These are phyloP conservation scores for Sphagnum magellanicum DNA, from an alignment of 228 moss, liverwort and hornwort species.

Conservation along the genomic window DNA sequence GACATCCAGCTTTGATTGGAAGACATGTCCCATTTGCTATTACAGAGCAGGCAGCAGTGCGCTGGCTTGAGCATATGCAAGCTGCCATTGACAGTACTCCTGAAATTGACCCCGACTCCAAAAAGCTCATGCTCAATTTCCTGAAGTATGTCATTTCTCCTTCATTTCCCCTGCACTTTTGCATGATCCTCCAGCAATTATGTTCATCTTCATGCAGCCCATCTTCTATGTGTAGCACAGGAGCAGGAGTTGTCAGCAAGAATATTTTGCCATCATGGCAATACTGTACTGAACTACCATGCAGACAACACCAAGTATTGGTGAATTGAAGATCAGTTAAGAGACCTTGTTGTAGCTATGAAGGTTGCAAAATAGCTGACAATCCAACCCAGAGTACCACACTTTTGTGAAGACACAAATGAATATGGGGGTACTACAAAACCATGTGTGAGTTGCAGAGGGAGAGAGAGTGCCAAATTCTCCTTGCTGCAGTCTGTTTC, in stretches of 20 bases:
- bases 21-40: conserved; percentile 70
- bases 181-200: not conserved
- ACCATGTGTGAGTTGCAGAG: too few species aligned
- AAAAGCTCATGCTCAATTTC: conserved; percentile 67
- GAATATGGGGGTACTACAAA: too few species aligned
- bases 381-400: too few species aligned
- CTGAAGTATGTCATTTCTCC: conserved; percentile 32
- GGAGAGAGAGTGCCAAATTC: too few species aligned
- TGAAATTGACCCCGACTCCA: conserved; percentile 74
- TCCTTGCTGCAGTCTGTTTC: too few species aligned
- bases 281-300: not conserved
- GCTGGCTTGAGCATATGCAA: conserved; percentile 82
- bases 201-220: not conserved
- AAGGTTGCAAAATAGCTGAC: too few species aligned
- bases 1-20: conserved; percentile 87
- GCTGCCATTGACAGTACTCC: conserved; percentile 50
- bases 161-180: not conserved
- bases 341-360: too few species aligned
- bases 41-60: conserved; percentile 72
- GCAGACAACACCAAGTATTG: not conserved
- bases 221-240: not conserved
- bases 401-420: too few species aligned
- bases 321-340: too few species aligned
- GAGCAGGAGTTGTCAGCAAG: not conserved
- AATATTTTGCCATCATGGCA: not conserved